Conservation (phyloP, 129 eudicot species). For the Logfia minima region DNA sequence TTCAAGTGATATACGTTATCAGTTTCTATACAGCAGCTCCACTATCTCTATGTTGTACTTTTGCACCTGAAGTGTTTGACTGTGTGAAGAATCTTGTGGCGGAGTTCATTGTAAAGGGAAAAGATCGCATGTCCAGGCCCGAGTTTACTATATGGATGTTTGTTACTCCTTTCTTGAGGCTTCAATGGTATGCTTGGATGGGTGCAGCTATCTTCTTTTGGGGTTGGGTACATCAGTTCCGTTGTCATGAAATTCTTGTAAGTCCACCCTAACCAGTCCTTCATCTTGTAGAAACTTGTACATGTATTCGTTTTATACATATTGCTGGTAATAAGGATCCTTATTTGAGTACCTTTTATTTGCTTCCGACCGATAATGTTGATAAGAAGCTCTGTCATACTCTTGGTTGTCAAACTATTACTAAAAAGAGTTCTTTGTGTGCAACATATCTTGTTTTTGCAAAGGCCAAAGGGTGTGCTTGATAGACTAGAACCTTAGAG, state of each 20-base stretch:
- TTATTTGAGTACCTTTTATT: not conserved
- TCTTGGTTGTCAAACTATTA: constrained; percentile 48
- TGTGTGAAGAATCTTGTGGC: constrained; percentile 42
- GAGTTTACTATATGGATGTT: constrained; percentile 55
- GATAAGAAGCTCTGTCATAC: constrained; percentile 61
- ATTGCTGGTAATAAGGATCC: not conserved
- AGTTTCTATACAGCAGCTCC: constrained; percentile 97
- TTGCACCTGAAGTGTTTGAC: constrained; percentile 60
- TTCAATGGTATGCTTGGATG: constrained; percentile 75
- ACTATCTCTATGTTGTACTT: constrained; percentile 75
- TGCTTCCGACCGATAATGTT: constrained; percentile 10
- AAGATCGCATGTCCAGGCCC: constrained; percentile 49
- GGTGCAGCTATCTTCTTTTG: constrained; percentile 76
- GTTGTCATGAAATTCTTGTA: constrained; percentile 95
- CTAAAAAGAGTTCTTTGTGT: constrained; percentile 12
- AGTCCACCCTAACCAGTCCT: constrained; percentile 30
- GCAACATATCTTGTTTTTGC: not conserved
- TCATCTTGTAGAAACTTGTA: not conserved
- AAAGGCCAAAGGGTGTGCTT: not conserved
- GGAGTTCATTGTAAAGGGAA: constrained; percentile 73
- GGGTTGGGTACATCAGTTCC: constrained; percentile 94
- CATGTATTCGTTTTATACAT: not conserved
- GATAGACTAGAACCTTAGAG: not conserved
- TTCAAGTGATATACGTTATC: constrained; percentile 27
- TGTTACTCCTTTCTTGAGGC: constrained; percentile 61